A percentile compares a stretch with the other conserved stretches of the same genome.
Evolutionary conservation across 805 yeast species (phyloP).

Genomic region (Saturnispora diversa): DNA sequence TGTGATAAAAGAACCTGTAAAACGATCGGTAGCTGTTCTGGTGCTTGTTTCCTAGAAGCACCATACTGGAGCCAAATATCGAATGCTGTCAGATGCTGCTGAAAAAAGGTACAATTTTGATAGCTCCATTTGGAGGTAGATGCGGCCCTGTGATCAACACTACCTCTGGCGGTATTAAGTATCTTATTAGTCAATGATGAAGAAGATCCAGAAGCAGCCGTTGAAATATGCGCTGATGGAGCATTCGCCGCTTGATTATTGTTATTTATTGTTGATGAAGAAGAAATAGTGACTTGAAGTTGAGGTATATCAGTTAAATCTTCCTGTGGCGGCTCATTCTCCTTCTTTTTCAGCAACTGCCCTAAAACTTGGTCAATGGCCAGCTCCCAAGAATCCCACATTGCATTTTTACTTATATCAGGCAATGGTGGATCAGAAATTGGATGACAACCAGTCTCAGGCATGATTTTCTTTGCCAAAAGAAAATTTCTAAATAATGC

Average conservation of each 20-base stretch:
- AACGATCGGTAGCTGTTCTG: conserved; percentile 92
- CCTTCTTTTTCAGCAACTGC: conserved; percentile 44
- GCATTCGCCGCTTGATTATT: conserved; percentile 16
- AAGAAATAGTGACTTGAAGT: conserved; percentile 18
- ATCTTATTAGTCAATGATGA: not conserved
- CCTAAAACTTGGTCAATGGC: conserved; percentile 91
- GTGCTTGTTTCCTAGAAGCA: conserved; percentile 74
- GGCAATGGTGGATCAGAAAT: conserved; percentile 91
- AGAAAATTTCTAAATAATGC: conserved; percentile 89
- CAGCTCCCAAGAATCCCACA: conserved; percentile 98
- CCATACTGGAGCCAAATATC: conserved; percentile 94
- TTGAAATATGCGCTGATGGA: too few relatives aligned
- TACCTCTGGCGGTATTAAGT: conserved; percentile 5
- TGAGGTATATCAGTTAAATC: conserved; percentile 27
- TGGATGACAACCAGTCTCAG: conserved; percentile 87
- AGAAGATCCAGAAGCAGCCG: too few relatives aligned
- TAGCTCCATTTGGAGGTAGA: conserved; percentile 37
- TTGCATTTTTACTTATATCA: conserved; percentile 71
- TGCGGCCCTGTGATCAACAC: conserved; percentile 1
- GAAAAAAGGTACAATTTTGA: conserved; percentile 90
- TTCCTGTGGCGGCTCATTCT: conserved; percentile 19
- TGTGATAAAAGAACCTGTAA: conserved; percentile 89
- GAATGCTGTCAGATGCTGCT: conserved; percentile 92
- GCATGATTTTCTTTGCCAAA: conserved; percentile 89
- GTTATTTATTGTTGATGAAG: not conserved